Base-by-base conservation (phyloP, 139 green algal species). In the Coelastrella sp. region DNA sequence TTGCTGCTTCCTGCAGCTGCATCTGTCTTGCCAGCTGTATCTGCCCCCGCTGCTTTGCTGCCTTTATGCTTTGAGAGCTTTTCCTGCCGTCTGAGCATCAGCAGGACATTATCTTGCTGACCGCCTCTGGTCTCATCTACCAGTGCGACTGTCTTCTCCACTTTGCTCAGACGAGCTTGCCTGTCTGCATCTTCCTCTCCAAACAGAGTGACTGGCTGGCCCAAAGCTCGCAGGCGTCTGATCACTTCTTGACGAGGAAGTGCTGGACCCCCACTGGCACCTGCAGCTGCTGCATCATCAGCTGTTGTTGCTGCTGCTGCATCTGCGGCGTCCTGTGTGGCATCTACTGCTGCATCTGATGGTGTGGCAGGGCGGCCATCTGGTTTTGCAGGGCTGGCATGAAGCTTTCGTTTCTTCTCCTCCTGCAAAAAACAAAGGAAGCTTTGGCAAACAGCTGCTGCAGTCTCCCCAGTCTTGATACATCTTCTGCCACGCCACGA, bases 131-230 rank as follows among this genome's bases (percentile, higher is more conserved):
- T 84, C 72, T 97, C 95, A 82, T 97, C 93, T 49, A 92, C 85
- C 87, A 97, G 74, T 60, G 79, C 78, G 4, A 95, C 89, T 60
- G 96, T 94, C 88, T 95, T 89, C 94, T 96, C 94, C 6, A 95
- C 95, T 58, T 93, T 92, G 15, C 92, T 78, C 81, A 99, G 85
- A 14, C 97, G 95, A 57, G 90, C 75, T 7, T 94, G 70, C 8
- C 96, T 90, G 35, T 95, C 92, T 8, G 89, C 91, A 17, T 95
- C 91, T 6, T 92, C 89, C 94, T 99, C 98, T 22, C 96, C 98
- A 92, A 99, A 99, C 12, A 99, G 92, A 0, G 96, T 99, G 8
- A 94, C 95, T 4, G 98, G 98, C 90, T 99, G 94, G 0, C 95
- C 91, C 6, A 99, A 92, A 8, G 94, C 88, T 0, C 98, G 85